A percentile compares a stretch with the other conserved stretches of the same genome.
These are phyloP conservation scores for Kodamaea restingae DNA, from an alignment of 805 yeast genomes.

Conservation along the genomic window DNA sequence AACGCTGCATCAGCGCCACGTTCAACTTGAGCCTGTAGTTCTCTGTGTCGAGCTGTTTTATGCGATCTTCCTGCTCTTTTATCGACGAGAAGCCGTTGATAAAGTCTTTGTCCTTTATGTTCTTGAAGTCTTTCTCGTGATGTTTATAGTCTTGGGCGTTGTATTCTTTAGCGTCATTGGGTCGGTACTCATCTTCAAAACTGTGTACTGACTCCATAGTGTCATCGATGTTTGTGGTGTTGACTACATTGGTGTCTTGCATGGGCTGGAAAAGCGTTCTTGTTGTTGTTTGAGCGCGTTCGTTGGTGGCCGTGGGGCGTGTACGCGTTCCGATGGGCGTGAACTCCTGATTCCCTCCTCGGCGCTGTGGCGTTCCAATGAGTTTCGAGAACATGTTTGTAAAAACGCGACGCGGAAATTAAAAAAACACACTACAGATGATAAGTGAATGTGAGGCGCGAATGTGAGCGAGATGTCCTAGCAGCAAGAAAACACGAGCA, in stretches of 20 bases:
- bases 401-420: conserved; percentile 1
- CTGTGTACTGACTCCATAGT: conserved; percentile 6
- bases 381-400: conserved; percentile 11
- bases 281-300: conserved; percentile 4
- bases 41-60: conserved; percentile 17
- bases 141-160: too few relatives aligned
- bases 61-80: conserved; percentile 20
- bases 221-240: conserved; percentile 9
- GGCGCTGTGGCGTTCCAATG: conserved; percentile 16
- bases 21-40: conserved; percentile 24
- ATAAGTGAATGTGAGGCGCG: too few relatives aligned
- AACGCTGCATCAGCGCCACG: conserved; percentile 21
- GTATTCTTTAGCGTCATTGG: too few relatives aligned
- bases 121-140: too few relatives aligned
- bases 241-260: conserved; percentile 6
- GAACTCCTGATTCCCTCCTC: conserved; percentile 16
- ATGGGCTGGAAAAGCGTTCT: conserved; percentile 12
- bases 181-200: too few relatives aligned
- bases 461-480: too few relatives aligned
- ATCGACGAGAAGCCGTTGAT: conserved; percentile 16
- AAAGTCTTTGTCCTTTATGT: conserved; percentile 2
- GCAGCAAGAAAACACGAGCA: too few relatives aligned
- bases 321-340: conserved; percentile 24
- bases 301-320: conserved; percentile 3
- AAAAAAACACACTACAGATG: background rate